Evolutionary conservation across 306 rosid species (phyloP).

Genomic region (Prinsepia uniflora): DNA sequence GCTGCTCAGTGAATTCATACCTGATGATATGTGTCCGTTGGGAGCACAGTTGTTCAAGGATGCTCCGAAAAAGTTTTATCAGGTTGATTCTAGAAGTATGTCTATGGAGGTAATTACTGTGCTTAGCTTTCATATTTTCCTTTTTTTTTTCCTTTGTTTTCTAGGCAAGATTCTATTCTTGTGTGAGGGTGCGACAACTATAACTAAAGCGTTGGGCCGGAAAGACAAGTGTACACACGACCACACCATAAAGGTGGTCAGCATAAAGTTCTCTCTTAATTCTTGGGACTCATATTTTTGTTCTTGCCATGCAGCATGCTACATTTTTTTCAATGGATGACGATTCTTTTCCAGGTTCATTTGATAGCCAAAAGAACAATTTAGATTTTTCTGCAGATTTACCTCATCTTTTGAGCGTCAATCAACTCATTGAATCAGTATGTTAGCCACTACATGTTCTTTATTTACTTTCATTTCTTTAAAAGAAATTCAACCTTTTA

Average conservation of each 20-base stretch:
- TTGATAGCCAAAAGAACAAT: conserved; percentile 46
- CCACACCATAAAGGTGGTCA: not conserved
- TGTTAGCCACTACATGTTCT: conserved; percentile 33
- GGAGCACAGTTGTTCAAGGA: conserved; percentile 53
- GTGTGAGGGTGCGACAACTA: not conserved
- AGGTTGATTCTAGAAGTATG: conserved; percentile 26
- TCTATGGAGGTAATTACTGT: conserved; percentile 26
- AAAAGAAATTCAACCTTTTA: not conserved
- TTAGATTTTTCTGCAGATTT: conserved; percentile 34
- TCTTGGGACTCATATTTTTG: conserved; percentile 20
- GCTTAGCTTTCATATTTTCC: not conserved
- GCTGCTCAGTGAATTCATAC: conserved; percentile 59
- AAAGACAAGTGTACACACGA: not conserved
- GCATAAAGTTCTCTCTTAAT: not conserved
- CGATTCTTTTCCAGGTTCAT: conserved; percentile 49
- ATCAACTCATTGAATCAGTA: conserved; percentile 91
- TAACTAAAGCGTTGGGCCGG: not conserved
- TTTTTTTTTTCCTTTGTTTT: not conserved
- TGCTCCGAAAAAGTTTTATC: conserved; percentile 33
- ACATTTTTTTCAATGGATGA: conserved; percentile 49
- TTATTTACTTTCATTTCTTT: conserved; percentile 10
- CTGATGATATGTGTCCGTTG: conserved; percentile 56
- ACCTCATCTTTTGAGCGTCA: conserved; percentile 59
- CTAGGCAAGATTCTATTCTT: not conserved
- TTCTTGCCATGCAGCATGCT: conserved; percentile 42